Conservation (phyloP, 2,329 filamentous ascomycete species). For the Herpotrichia juniperi region DNA sequence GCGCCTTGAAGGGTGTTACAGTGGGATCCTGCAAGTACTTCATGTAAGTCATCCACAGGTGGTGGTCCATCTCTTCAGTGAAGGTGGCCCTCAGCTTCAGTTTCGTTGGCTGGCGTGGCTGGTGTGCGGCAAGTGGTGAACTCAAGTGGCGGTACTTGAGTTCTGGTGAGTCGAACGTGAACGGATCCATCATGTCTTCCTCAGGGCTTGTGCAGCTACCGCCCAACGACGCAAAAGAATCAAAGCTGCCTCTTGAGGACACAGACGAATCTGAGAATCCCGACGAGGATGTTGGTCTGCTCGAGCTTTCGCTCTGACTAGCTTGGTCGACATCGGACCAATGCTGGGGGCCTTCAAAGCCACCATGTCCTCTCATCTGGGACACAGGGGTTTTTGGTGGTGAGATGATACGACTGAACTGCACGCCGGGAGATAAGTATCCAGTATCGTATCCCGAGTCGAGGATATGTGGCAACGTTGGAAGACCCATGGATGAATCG, state of each 20-base stretch:
- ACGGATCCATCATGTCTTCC: slow-evolving; percentile 63
- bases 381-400: slow-evolving; percentile 57
- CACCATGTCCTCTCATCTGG: slow-evolving; percentile 41
- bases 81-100: slow-evolving; percentile 56
- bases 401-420: slow-evolving; percentile 48
- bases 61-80: slow-evolving; percentile 69
- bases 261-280: slow-evolving; percentile 67
- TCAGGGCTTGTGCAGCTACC: slow-evolving; percentile 68
- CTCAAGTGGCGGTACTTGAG: slow-evolving; percentile 32
- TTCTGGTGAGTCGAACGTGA: slow-evolving; percentile 51
- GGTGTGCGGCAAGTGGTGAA: slow-evolving; percentile 38
- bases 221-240: slow-evolving; percentile 62
- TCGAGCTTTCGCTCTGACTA: slow-evolving; percentile 51
- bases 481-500: slow-evolving; percentile 31
- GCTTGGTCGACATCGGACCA: slow-evolving; percentile 40
- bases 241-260: slow-evolving; percentile 63
- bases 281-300: slow-evolving; percentile 64
- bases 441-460: slow-evolving; percentile 33
- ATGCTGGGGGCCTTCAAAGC: slow-evolving; percentile 33
- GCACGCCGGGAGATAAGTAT: slow-evolving; percentile 50
- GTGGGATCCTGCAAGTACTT: slow-evolving; percentile 69
- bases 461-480: slow-evolving; percentile 26
- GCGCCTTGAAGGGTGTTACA: slow-evolving; percentile 70
- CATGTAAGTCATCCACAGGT: slow-evolving; percentile 71
- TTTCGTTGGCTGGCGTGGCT: slow-evolving; percentile 45